Evolutionary conservation across 257 asterid species (phyloP).

Genomic region (Solanum appendiculatum): DNA sequence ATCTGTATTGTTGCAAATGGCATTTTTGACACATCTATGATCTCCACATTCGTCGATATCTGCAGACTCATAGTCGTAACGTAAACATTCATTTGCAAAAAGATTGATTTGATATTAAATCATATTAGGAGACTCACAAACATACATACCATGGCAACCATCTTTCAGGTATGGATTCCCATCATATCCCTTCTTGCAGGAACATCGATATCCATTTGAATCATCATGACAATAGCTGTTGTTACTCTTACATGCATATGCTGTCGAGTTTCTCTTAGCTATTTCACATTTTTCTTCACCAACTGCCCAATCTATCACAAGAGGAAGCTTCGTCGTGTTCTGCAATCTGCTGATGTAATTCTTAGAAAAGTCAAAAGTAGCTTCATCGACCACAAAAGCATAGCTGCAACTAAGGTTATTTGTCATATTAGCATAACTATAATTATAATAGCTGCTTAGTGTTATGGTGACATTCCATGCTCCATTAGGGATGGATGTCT

Average conservation of each 20-base stretch:
- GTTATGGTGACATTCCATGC: neutral
- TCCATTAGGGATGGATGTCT: slow-evolving; percentile 12
- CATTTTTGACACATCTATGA: slow-evolving; percentile 4
- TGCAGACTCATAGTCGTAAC: neutral
- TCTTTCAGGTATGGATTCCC: slow-evolving; percentile 35
- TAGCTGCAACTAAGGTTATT: slow-evolving; percentile 4
- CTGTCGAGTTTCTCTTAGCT: neutral
- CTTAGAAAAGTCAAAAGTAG: neutral
- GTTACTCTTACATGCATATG: slow-evolving; percentile 22
- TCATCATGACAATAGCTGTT: neutral
- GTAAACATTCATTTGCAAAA: neutral
- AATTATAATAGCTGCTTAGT: neutral
- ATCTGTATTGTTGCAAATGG: slow-evolving; percentile 1
- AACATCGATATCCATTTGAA: slow-evolving; percentile 26
- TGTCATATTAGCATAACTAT: neutral
- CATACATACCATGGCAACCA: slow-evolving; percentile 25
- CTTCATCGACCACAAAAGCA: slow-evolving; percentile 15
- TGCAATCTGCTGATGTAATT: neutral
- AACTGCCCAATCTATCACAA: slow-evolving; percentile 28
- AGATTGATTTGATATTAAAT: neutral
- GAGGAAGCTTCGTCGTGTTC: neutral
- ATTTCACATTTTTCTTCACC: slow-evolving; percentile 10
- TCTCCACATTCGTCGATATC: slow-evolving; percentile 37
- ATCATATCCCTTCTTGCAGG: slow-evolving; percentile 18
- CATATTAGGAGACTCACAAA: neutral